phyloP scores from a whole-genome alignment of 2,329 filamentous ascomycete species.

The Lecanoromycetidae sp. region DNA sequence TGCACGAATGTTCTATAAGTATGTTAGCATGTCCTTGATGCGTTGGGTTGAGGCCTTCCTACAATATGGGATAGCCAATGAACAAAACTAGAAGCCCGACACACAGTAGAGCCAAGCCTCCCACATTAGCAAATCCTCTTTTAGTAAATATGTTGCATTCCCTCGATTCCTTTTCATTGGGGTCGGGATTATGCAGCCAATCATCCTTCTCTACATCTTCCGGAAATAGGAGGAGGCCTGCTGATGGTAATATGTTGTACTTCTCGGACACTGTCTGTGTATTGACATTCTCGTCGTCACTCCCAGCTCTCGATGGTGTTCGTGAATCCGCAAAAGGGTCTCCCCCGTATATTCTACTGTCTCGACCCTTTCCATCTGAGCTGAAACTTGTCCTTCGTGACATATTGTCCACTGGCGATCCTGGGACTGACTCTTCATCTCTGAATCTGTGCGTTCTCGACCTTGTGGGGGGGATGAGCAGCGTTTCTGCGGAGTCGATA shows the following conservation, averaged over 20 bases:
- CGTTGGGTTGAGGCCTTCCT: conserved; percentile 25
- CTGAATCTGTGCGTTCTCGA: conserved; percentile 39
- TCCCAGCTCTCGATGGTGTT: conserved; percentile 47
- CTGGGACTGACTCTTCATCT: conserved; percentile 38
- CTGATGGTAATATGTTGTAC: conserved; percentile 58
- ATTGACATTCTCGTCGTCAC: conserved; percentile 53
- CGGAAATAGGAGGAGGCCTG: conserved; percentile 54
- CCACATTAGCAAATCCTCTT: conserved; percentile 52
- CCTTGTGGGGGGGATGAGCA: conserved; percentile 36
- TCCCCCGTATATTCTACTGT: conserved; percentile 38
- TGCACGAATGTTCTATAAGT: conserved; percentile 44
- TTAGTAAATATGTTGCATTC: conserved; percentile 55
- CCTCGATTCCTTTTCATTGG: conserved; percentile 47
- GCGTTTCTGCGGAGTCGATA: conserved; percentile 16
- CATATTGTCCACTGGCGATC: conserved; percentile 38
- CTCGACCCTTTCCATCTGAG: conserved; percentile 44
- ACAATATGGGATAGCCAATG: conserved; percentile 59
- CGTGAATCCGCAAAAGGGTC: conserved; percentile 51
- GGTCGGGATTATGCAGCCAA: conserved; percentile 58
- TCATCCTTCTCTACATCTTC: conserved; percentile 66
- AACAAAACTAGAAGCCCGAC: conserved; percentile 53
- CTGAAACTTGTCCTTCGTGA: conserved; percentile 55
- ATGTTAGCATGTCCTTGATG: conserved; percentile 18
- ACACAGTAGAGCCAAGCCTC: conserved; percentile 48
- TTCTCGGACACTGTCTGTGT: conserved; percentile 63